phyloP scores from a whole-genome alignment of 2,329 filamentous ascomycete species.

The Harringtonia lauricola region DNA sequence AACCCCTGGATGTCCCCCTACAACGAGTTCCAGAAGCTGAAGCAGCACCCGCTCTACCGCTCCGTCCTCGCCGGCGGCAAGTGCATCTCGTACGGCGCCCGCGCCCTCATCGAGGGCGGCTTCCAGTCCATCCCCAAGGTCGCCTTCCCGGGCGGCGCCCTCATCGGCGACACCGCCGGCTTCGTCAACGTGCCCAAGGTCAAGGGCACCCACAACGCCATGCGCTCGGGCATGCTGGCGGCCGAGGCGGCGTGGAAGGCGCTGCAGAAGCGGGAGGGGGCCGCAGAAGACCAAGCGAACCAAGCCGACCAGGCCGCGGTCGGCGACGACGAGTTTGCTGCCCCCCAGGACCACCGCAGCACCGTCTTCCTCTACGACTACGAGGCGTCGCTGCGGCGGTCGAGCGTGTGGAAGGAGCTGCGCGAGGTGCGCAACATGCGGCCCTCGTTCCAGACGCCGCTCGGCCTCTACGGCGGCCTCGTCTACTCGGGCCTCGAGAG shows the following conservation, averaged over 20 bases:
- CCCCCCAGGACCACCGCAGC: background rate
- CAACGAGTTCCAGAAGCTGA: conserved; percentile 95
- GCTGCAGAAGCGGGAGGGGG: conserved; percentile 38
- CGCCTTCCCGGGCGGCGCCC: conserved; percentile 86
- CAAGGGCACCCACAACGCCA: conserved; percentile 95
- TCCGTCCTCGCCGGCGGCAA: conserved; percentile 87
- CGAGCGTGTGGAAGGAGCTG: conserved; percentile 86
- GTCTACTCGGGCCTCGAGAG: conserved; percentile 90
- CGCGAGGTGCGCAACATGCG: conserved; percentile 96
- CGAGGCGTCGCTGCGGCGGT: conserved; percentile 76
- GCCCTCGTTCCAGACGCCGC: conserved; percentile 78
- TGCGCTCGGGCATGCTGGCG: conserved; percentile 94
- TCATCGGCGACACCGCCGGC: conserved; percentile 92
- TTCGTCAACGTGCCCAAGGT: conserved; percentile 98
- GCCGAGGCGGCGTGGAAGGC: conserved; percentile 83
- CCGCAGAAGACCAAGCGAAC: background rate
- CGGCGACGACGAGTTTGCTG: background rate
- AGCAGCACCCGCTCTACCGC: conserved; percentile 88
- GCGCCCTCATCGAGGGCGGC: conserved; percentile 85
- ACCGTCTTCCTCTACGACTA: conserved; percentile 92
- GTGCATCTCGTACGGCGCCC: conserved; percentile 91
- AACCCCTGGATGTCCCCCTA: conserved; percentile 97
- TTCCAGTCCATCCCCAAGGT: conserved; percentile 98
- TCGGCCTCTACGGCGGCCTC: conserved; percentile 83
- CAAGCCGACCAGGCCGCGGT: background rate